Evolutionary conservation across 2,329 filamentous ascomycete genomes (phyloP).

Genomic region (Colletotrichum siamense): DNA sequence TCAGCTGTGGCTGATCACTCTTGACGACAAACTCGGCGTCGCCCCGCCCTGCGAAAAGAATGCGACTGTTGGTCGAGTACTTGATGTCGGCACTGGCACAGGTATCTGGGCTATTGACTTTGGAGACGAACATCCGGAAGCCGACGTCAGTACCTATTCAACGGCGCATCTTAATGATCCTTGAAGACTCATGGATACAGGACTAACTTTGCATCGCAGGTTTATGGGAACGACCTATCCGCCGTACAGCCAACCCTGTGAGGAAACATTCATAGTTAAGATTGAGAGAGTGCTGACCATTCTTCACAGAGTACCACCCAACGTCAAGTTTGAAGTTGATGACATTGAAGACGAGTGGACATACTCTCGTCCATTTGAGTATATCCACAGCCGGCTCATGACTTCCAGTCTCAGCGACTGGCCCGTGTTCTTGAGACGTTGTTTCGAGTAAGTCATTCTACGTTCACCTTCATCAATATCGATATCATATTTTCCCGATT

Average conservation of each 20-base stretch:
- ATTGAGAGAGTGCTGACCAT: too few relatives aligned
- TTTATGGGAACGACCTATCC: conserved; percentile 34
- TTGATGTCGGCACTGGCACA: conserved; percentile 28
- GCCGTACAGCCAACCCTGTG: conserved; percentile 29
- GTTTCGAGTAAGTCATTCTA: background rate
- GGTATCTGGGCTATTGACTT: conserved; percentile 29
- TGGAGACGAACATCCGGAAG: conserved; percentile 31
- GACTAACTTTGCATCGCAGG: conserved; percentile 11
- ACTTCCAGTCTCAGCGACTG: conserved; percentile 44
- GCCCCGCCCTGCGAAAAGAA: conserved; percentile 26
- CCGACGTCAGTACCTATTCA: too few relatives aligned
- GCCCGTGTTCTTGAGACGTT: conserved; percentile 8
- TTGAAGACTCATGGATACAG: too few relatives aligned
- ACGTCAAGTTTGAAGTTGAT: conserved; percentile 47
- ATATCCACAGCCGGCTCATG: conserved; percentile 37
- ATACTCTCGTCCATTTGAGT: conserved; percentile 35
- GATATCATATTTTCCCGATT: too few relatives aligned
- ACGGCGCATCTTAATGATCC: too few relatives aligned
- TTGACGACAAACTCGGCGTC: background rate
- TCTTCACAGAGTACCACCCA: conserved; percentile 51
- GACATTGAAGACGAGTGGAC: conserved; percentile 39
- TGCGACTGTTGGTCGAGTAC: conserved; percentile 4
- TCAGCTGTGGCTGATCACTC: background rate
- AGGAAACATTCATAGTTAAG: background rate
- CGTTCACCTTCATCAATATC: too few relatives aligned